A percentile compares a stretch with the other conserved stretches of the same genome.
These are phyloP conservation scores for Cryptococcus hybrid DNA, from an alignment of 1,284 basidiomycete genomes.

Conservation along the genomic window DNA sequence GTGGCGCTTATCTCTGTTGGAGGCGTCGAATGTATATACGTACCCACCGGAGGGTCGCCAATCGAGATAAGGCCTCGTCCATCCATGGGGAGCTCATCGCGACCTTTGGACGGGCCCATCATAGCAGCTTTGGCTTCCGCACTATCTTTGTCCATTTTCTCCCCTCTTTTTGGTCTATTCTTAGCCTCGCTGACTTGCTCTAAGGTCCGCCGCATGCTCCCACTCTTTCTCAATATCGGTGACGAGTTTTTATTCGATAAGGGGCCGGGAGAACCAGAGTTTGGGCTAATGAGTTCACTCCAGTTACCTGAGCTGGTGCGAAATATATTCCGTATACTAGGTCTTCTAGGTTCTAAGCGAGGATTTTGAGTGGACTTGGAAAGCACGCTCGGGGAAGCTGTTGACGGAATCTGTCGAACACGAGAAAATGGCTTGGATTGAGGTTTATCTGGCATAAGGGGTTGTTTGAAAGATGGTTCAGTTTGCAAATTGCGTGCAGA, in stretches of 20 bases:
- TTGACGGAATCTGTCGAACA: not conserved
- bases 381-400: not conserved
- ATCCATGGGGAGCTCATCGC: not conserved
- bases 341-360: constrained; percentile 17
- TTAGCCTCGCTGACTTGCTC: not conserved
- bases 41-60: not conserved
- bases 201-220: not conserved
- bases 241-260: not conserved
- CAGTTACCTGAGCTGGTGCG: constrained; percentile 40
- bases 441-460: constrained; percentile 2
- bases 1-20: not conserved
- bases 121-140: not conserved
- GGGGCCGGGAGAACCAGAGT: not conserved
- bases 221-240: constrained; percentile 7
- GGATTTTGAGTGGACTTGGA: constrained; percentile 1
- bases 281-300: constrained; percentile 32
- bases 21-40: not conserved
- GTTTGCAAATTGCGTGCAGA: too few species aligned
- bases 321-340: constrained; percentile 38
- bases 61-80: too few species aligned
- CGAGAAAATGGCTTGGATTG: constrained; percentile 3
- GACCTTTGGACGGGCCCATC: not conserved
- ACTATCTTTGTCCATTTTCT: not conserved
- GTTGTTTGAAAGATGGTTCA: too few species aligned
- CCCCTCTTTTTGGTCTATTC: not conserved